These are phyloP conservation scores for Ambrosia trifida DNA, from an alignment of 129 eudicot species.

Conservation along the genomic window DNA sequence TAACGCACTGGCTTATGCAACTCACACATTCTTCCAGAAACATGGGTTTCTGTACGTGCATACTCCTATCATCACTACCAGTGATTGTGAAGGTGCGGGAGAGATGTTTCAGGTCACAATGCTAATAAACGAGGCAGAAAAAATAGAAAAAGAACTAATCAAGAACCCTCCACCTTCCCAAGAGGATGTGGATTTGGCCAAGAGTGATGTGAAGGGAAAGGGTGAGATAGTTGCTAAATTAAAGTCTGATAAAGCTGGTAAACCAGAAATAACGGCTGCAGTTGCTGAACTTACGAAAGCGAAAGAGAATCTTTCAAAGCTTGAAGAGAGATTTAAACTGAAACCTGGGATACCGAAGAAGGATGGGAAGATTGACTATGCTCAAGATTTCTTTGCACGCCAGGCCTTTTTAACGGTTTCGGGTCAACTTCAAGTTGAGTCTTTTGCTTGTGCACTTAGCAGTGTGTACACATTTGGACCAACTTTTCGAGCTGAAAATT, in stretches of 20 bases:
- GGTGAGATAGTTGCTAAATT: conserved; percentile 67
- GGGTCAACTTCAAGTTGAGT: conserved; percentile 95
- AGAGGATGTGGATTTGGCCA: conserved; percentile 59
- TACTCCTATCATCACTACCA: conserved; percentile 88
- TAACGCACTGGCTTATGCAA: conserved; percentile 78
- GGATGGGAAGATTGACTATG: conserved; percentile 82
- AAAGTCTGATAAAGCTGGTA: conserved; percentile 78
- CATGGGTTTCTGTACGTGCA: conserved; percentile 82
- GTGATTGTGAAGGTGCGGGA: conserved; percentile 98
- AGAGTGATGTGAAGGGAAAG: conserved; percentile 58
- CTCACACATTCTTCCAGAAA: conserved; percentile 84
- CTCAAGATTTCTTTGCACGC: conserved; percentile 81
- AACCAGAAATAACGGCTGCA: conserved; percentile 60
- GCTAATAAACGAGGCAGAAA: conserved; percentile 68
- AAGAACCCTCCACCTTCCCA: conserved; percentile 72
- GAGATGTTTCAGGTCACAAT: conserved; percentile 99
- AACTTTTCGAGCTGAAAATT: conserved; percentile 92
- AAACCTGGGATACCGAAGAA: conserved; percentile 71
- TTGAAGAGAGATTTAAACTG: conserved; percentile 64
- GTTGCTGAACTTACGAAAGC: conserved; percentile 70
- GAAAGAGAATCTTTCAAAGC: conserved; percentile 56
- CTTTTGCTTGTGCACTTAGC: conserved; percentile 87
- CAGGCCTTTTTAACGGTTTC: conserved; percentile 91
- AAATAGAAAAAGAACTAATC: conserved; percentile 71
- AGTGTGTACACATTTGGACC: conserved; percentile 97